Evolutionary conservation across 768 basidiomycete genomes (phyloP), one percentile per base, ranked within the genome.

Genomic region (Macrolepiota albuminosa): DNA sequence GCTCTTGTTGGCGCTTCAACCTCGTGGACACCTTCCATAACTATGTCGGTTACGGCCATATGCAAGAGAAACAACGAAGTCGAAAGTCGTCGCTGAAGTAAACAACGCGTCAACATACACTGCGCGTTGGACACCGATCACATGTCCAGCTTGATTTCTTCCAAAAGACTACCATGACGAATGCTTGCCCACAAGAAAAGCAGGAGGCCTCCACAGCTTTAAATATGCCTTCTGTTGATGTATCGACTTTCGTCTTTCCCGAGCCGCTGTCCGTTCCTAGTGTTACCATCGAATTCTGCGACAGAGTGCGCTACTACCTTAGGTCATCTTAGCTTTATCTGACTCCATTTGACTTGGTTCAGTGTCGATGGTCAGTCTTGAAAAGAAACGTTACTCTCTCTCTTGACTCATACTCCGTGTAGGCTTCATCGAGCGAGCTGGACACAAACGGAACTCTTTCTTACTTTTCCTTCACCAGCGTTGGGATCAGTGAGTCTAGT

Each of bases 381-480:
- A 42, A 31, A 29, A 21, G 21, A 21, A 21, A 10, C 9, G 59
- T 47, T 34, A 52, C 36, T 54, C 2, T 39, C 53, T 36, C 29
- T 53, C 45, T 18, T 59, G 16, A 26, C 31, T 65, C 29, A 42
- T 57, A 24, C 53, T 40, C 63, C 47, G 46, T 57, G 37, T 67
- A 95, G 95, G 95, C 81, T 95, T 42, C 94, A 95, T 66, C 83
- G 95, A 66, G 95, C 95, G 36, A 86, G 85, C 11, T 98, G 95
- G 95, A 82, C 87, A n/a, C 89, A 92, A 62, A 97, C 95, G 0
- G 95, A 97, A 66, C 80, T 98, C 16, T 83, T 95, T 65, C 73
- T 96, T 39, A 97, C 95, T 1, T 98, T 98, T 72, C 89, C 93
- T 11, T 84, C 91, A 31, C 93, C 93, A 0, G 69, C 75, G 1